These are phyloP conservation scores for Sphagnurus paluster DNA, from an alignment of 1,284 basidiomycete genomes.

Conservation along the genomic window DNA sequence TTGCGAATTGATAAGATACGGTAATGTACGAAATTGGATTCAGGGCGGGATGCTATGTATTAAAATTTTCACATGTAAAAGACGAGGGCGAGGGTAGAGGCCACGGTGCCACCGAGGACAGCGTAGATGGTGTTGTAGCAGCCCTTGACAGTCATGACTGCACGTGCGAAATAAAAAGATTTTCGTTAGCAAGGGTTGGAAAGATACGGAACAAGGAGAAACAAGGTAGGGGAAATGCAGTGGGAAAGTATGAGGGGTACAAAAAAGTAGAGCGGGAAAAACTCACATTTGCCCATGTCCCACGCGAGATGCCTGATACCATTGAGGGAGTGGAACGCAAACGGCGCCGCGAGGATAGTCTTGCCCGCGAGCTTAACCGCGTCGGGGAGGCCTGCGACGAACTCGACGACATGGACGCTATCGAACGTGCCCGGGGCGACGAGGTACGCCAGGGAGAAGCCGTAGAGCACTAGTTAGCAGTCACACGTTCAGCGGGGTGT, in stretches of 20 bases:
- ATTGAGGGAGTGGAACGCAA: constrained; percentile 90
- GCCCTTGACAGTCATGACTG: constrained; percentile 81
- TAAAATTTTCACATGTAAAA: constrained; percentile 12
- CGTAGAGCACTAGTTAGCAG: constrained; percentile 75
- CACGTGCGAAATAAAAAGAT: constrained; percentile 6
- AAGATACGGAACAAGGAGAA: neutral
- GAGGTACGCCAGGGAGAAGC: constrained; percentile 86
- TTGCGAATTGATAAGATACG: too few species aligned
- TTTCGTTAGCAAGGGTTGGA: neutral
- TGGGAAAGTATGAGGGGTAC: neutral
- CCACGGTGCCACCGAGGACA: constrained; percentile 79
- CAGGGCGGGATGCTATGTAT: neutral
- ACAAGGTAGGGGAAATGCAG: neutral
- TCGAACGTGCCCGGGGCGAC: constrained; percentile 79
- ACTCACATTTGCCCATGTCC: constrained; percentile 89
- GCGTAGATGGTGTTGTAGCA: constrained; percentile 81
- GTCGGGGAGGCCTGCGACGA: constrained; percentile 69
- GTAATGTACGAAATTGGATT: too few species aligned
- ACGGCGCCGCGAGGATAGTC: constrained; percentile 76
- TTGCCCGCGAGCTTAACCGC: constrained; percentile 78
- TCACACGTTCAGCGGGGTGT: neutral
- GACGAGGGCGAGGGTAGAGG: constrained; percentile 60
- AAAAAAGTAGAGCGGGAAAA: constrained; percentile 2
- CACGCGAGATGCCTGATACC: constrained; percentile 90
- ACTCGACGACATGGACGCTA: constrained; percentile 76